Evolutionary conservation across 495 filamentous ascomycete genomes (phyloP), one percentile per base, ranked within the genome.

Genomic region (Aspergillus steynii): DNA sequence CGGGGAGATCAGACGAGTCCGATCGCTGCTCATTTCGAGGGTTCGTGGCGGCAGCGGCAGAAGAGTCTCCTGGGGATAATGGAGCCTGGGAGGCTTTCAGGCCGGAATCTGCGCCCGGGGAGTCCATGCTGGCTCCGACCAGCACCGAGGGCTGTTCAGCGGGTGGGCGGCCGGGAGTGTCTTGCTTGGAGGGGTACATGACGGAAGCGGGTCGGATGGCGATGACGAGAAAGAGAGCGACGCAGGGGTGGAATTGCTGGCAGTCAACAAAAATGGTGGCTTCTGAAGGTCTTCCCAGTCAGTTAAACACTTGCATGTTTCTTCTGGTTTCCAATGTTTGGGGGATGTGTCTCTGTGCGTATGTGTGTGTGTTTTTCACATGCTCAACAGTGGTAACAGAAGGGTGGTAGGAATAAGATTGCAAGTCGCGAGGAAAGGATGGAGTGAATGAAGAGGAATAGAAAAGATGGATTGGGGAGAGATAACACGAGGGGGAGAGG

Each of bases 101-200:
- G 58, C 75, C 75, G 7, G 73, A 68, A 9, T 69, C 70, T 29
- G 74, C 67, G 58, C 71, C 68, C 56, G 80, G 69, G 50, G 65
- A 68, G 53, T 64, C 65, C 25, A 75, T 53, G 2, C 72, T 70
- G 12, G 76, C 68, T 15, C 74, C 75, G 53, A 78, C 68, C 12
- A 74, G 61, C 27, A 74, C 66, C 2, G 74, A 73, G 50, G 77
- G 73, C 60, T 77, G 76, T 47, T 60, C 68, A 34, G 72, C 65
- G 56, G 74, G 70, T 25, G 72, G 57, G n/a, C 49, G 51, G 59
- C 56, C 61, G 56, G 74, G 65, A 62, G 65, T 72, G 42, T 62
- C 67, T 65, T 70, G 61, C 53, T 73, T 68, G 61, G 73, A 70
- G 61, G 61, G 61, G 37, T 42, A 4, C 78, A 79, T 79, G 56